These are phyloP conservation scores for Nidula microcarpa DNA, from an alignment of 768 basidiomycete genomes.

Conservation along the genomic window DNA sequence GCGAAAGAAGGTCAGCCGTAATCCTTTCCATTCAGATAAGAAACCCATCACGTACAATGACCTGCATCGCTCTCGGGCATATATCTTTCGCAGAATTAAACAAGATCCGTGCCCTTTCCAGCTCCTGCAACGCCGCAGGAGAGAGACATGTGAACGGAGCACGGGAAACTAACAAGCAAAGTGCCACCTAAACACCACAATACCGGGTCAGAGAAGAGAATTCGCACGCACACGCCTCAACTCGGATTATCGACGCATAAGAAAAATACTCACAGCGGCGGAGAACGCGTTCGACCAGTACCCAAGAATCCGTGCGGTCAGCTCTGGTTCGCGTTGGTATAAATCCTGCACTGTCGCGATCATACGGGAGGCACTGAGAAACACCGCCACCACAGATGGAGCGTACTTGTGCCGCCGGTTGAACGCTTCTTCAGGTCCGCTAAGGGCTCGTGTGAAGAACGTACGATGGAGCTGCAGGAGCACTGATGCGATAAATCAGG, in stretches of 20 bases:
- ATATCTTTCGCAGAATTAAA: conserved; percentile 42
- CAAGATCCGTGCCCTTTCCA: conserved; percentile 44
- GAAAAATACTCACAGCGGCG: conserved; percentile 36
- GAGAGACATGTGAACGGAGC: conserved; percentile 66
- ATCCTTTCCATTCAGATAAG: background rate
- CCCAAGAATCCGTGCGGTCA: conserved; percentile 50
- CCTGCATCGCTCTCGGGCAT: conserved; percentile 42
- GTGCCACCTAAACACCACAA: conserved; percentile 33
- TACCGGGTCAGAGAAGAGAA: background rate
- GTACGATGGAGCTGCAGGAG: conserved; percentile 64
- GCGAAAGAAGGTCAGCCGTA: conserved; percentile 2
- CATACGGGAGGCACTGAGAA: conserved; percentile 60
- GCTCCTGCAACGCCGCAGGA: conserved; percentile 59
- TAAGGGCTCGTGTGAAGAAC: conserved; percentile 65
- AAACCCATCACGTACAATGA: conserved; percentile 30
- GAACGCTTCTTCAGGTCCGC: conserved; percentile 53
- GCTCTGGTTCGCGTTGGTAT: conserved; percentile 53
- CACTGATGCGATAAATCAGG: conserved; percentile 28
- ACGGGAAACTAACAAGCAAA: conserved; percentile 54
- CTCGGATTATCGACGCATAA: conserved; percentile 3
- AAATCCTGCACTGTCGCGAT: conserved; percentile 57
- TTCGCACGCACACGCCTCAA: conserved; percentile 11
- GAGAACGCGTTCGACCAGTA: conserved; percentile 56
- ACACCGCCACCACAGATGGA: conserved; percentile 67
- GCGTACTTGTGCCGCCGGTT: conserved; percentile 63